These are phyloP conservation scores for Xylaria bambusicola DNA, from an alignment of 495 filamentous ascomycete species.

Conservation along the genomic window DNA sequence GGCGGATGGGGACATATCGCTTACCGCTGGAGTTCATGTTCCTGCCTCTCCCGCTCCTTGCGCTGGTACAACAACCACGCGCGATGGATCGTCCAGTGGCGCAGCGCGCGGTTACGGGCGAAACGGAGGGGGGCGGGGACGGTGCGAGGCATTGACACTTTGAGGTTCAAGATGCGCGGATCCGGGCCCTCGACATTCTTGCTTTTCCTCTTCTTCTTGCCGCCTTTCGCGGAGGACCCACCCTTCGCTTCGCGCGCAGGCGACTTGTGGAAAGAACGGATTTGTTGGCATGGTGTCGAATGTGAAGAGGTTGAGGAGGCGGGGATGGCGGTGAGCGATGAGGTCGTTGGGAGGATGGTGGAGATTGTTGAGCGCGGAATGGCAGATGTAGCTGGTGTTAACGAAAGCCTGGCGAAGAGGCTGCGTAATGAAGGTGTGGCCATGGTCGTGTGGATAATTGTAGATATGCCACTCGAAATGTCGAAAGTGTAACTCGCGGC, in stretches of 20 bases:
- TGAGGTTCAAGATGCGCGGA: constrained; percentile 29
- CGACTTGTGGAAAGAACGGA: constrained; percentile 26
- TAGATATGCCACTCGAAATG: not conserved
- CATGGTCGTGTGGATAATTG: constrained; percentile 17
- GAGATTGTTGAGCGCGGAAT: not conserved
- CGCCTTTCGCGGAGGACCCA: constrained; percentile 1
- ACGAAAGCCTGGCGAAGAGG: constrained; percentile 27
- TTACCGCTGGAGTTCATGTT: constrained; percentile 63
- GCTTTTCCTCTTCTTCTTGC: constrained; percentile 14
- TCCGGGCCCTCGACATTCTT: constrained; percentile 22
- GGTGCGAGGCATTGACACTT: constrained; percentile 30
- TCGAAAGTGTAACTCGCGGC: no score
- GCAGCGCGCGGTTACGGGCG: constrained; percentile 81
- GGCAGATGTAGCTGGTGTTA: not conserved
- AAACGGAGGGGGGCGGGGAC: constrained; percentile 77
- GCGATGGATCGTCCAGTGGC: constrained; percentile 99
- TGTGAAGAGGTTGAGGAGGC: not conserved
- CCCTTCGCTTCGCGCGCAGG: constrained; percentile 13
- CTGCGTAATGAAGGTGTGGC: constrained; percentile 23
- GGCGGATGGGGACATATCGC: constrained; percentile 6
- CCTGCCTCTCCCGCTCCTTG: constrained; percentile 59
- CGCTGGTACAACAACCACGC: constrained; percentile 78
- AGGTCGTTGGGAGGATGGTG: not conserved
- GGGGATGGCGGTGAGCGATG: not conserved
- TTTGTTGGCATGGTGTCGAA: not conserved